Evolutionary conservation across 495 filamentous ascomycete species (phyloP).

Genomic region (Hypoxylon crocopeplum): DNA sequence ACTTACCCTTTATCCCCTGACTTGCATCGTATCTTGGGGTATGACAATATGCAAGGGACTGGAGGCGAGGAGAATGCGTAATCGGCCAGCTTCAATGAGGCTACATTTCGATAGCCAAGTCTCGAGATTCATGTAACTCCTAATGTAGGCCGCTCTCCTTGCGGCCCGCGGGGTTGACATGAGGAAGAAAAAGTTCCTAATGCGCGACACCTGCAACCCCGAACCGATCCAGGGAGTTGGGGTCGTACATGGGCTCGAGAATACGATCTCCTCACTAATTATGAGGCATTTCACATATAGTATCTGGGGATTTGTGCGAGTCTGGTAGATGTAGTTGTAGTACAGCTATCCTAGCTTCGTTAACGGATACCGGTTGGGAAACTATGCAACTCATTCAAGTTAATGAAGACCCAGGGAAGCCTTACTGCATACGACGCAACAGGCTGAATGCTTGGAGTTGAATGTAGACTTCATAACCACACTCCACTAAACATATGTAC

Average conservation of each 20-base stretch:
- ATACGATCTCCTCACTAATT: conserved; percentile 32
- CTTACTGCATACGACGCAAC: neutral
- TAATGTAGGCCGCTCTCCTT: conserved; percentile 18
- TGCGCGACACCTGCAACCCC: conserved; percentile 34
- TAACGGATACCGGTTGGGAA: conserved; percentile 12
- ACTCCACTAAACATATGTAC: neutral
- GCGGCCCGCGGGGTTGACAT: conserved; percentile 32
- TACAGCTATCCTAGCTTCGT: conserved; percentile 7
- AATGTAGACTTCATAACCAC: neutral
- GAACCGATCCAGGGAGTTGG: conserved; percentile 30
- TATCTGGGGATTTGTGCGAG: conserved; percentile 19
- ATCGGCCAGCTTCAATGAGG: conserved; percentile 34
- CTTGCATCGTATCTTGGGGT: conserved; percentile 39
- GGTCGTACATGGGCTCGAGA: conserved; percentile 21
- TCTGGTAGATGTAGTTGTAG: conserved; percentile 14
- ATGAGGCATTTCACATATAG: conserved; percentile 37
- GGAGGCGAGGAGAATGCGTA: conserved; percentile 34
- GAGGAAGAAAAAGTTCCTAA: conserved; percentile 33
- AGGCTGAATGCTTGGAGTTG: neutral
- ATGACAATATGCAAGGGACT: conserved; percentile 47
- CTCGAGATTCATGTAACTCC: conserved; percentile 5
- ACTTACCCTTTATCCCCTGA: conserved; percentile 18
- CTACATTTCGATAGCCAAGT: conserved; percentile 20
- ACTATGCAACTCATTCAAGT: neutral
- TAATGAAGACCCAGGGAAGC: neutral